Evolutionary conservation across 75 land plant genomes (phyloP).

Genomic region (Pseudotsuga menziesii): DNA sequence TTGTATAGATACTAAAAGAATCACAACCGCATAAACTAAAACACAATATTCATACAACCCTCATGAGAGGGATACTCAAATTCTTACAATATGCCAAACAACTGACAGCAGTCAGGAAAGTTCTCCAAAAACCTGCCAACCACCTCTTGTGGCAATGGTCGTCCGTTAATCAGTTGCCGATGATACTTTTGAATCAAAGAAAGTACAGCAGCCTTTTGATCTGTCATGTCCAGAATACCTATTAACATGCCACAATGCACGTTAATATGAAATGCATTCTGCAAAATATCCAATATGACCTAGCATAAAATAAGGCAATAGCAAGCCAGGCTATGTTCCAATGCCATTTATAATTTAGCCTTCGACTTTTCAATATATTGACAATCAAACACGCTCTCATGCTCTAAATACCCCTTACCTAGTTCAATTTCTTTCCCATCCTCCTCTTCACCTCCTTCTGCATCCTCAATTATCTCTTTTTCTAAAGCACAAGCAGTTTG

Average conservation of each 20-base stretch:
- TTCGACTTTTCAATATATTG: not conserved
- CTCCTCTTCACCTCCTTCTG: conserved; percentile 64
- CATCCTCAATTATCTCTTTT: conserved; percentile 44
- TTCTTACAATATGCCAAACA: conserved; percentile 17
- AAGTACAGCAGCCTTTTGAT: conserved; percentile 9
- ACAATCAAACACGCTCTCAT: not conserved
- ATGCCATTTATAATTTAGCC: not conserved
- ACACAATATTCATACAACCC: conserved; percentile 5
- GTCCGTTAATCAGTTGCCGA: conserved; percentile 12
- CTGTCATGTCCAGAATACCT: conserved; percentile 32
- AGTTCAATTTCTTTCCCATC: conserved; percentile 67
- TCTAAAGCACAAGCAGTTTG: conserved; percentile 60
- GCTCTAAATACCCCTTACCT: conserved; percentile 33
- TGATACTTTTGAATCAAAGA: conserved; percentile 37
- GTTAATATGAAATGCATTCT: not conserved
- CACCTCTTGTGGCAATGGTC: conserved; percentile 18
- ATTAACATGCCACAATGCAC: not conserved
- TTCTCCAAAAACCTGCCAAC: conserved; percentile 19
- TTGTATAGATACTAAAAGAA: not conserved
- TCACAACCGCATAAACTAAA: not conserved
- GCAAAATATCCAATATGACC: not conserved
- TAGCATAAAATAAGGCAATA: not conserved
- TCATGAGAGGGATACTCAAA: not conserved
- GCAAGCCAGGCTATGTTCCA: not conserved
- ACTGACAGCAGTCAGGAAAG: conserved; percentile 26